Evolutionary conservation across 331 rosid genomes (phyloP).

Genomic region (Stylosanthes scabra): DNA sequence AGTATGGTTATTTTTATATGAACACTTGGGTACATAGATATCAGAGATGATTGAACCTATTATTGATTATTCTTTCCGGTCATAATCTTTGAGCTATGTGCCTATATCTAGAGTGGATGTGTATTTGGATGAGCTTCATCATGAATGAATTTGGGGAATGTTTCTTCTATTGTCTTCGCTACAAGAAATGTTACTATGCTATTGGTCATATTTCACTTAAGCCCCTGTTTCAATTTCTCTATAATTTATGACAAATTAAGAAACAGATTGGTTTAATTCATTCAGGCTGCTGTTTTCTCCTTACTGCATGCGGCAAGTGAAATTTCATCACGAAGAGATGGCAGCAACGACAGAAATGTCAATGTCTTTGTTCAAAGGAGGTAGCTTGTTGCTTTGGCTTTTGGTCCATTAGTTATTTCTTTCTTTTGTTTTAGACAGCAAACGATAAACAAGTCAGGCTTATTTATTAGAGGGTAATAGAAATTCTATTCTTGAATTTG

Average conservation of each 20-base stretch:
- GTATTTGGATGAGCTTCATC: not conserved
- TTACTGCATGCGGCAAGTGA: constrained; percentile 92
- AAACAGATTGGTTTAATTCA: constrained; percentile 42
- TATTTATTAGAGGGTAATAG: constrained; percentile 29
- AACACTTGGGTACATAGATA: constrained; percentile 8
- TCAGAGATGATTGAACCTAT: constrained; percentile 27
- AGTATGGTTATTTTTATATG: constrained; percentile 19
- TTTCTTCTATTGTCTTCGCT: constrained; percentile 36
- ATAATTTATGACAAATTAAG: constrained; percentile 40
- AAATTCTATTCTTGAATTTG: constrained; percentile 32
- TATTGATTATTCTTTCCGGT: constrained; percentile 15
- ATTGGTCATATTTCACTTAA: constrained; percentile 21
- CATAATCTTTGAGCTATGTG: constrained; percentile 30
- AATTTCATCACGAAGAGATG: constrained; percentile 75
- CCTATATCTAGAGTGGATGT: not conserved
- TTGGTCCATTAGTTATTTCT: constrained; percentile 30
- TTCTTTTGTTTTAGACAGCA: constrained; percentile 25
- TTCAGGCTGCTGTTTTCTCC: constrained; percentile 88
- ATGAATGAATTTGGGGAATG: constrained; percentile 20
- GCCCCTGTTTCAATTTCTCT: constrained; percentile 29
- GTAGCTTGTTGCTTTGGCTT: constrained; percentile 51
- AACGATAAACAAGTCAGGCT: constrained; percentile 1
- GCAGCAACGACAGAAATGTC: constrained; percentile 78
- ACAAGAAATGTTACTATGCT: constrained; percentile 22
- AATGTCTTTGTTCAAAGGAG: constrained; percentile 85